These are phyloP conservation scores for Kazachstania sp. DNA, from an alignment of 1,139 yeast genomes.

Conservation along the genomic window DNA sequence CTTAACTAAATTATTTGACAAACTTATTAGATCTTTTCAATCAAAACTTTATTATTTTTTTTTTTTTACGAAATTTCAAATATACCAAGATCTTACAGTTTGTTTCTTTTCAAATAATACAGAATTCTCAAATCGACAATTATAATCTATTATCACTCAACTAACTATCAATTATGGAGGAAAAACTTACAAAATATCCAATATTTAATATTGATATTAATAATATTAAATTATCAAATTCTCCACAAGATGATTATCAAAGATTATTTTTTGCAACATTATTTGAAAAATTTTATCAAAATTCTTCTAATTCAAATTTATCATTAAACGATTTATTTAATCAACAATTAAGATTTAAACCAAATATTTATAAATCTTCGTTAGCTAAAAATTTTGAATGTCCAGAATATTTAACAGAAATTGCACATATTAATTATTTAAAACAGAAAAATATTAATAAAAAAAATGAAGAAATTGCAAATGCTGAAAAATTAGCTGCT, in stretches of 20 bases:
- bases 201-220: constrained; percentile 12
- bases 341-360: constrained; percentile 3
- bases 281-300: not conserved
- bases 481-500: no score
- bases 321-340: not conserved
- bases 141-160: no score
- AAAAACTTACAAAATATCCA: constrained; percentile 7
- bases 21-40: no score
- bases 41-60: no score
- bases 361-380: constrained; percentile 10
- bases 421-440: not conserved
- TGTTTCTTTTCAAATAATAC: no score
- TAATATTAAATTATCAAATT: constrained; percentile 13
- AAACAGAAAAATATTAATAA: not conserved
- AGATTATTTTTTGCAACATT: constrained; percentile 12
- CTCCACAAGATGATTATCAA: constrained; percentile 30
- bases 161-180: not conserved
- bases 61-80: no score
- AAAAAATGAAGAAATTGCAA: not conserved
- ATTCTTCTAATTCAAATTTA: not conserved
- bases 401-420: constrained; percentile 6
- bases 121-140: no score
- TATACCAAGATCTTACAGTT: no score
- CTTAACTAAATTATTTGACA: no score
- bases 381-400: constrained; percentile 8